phyloP scores from a whole-genome alignment of 2,329 filamentous ascomycete species.

The Dactylellina haptotyla region DNA sequence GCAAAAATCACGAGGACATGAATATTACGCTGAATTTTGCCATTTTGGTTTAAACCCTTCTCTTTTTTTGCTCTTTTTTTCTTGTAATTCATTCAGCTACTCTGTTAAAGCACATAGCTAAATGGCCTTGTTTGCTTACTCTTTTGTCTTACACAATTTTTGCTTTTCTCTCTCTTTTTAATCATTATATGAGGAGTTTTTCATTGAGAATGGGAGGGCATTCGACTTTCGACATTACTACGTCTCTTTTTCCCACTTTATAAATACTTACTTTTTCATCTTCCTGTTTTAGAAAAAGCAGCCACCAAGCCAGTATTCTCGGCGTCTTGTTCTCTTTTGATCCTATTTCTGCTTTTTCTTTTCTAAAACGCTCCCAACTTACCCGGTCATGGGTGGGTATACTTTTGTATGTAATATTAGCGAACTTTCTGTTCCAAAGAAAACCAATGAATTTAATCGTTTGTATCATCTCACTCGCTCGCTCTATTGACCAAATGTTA shows the following conservation, averaged over 20 bases:
- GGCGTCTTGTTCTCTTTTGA: not conserved
- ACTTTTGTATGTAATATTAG: conserved; percentile 3
- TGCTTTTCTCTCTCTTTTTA: not conserved
- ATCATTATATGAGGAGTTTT: conserved; percentile 13
- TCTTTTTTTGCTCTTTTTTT: not conserved
- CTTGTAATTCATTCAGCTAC: not conserved
- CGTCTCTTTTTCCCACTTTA: not conserved
- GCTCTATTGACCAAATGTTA: not conserved
- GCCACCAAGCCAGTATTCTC: not conserved
- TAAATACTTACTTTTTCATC: not conserved
- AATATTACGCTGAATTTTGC: not conserved
- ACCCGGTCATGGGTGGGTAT: not conserved
- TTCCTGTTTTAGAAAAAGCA: not conserved
- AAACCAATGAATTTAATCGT: not conserved
- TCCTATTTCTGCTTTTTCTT: not conserved
- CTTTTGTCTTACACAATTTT: not conserved
- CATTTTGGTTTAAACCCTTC: not conserved
- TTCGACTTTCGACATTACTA: not conserved
- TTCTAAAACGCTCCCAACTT: not conserved
- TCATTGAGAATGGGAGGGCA: not conserved
- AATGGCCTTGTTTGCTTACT: not conserved
- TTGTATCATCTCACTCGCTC: not conserved
- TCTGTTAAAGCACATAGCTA: not conserved
- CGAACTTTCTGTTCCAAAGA: not conserved
- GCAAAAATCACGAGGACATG: not conserved